Evolutionary conservation across 768 basidiomycete genomes (phyloP).

Genomic region (Boletus sp.): DNA sequence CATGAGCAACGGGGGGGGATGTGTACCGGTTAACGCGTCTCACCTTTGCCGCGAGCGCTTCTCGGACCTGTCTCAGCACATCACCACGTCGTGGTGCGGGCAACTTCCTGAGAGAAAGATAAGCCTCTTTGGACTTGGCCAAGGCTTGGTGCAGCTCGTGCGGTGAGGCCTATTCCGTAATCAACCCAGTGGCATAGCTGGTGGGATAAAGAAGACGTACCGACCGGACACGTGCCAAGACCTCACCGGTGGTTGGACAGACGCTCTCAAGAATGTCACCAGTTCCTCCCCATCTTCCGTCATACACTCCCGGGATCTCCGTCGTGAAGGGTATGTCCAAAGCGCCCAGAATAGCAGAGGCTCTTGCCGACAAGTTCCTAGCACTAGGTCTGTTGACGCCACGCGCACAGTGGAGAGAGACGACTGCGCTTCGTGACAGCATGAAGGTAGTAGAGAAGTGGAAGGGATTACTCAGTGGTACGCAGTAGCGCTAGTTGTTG

Average conservation of each 20-base stretch:
- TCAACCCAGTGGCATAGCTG: constrained; percentile 11
- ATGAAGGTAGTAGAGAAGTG: constrained; percentile 6
- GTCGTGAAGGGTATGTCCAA: constrained; percentile 56
- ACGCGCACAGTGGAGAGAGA: constrained; percentile 8
- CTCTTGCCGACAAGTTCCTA: constrained; percentile 65
- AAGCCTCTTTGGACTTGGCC: constrained; percentile 71
- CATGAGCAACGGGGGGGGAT: constrained; percentile 7
- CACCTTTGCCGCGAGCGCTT: constrained; percentile 78
- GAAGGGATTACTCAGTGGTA: background rate
- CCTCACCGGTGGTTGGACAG: constrained; percentile 88
- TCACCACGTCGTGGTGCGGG: constrained; percentile 90
- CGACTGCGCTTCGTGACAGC: constrained; percentile 22
- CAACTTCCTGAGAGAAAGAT: constrained; percentile 63
- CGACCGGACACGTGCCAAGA: constrained; percentile 70
- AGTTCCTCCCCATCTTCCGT: constrained; percentile 76
- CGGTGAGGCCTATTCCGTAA: constrained; percentile 54
- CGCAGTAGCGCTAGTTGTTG: too few relatives aligned
- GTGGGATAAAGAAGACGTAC: constrained; percentile 39
- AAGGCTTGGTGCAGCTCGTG: constrained; percentile 71
- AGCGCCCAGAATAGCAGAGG: constrained; percentile 62
- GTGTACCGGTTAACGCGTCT: background rate
- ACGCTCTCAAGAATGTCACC: constrained; percentile 68
- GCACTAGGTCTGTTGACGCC: constrained; percentile 15
- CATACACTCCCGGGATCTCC: constrained; percentile 74
- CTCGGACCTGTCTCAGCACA: constrained; percentile 82